These are phyloP conservation scores for Naganishia albida DNA, from an alignment of 1,284 basidiomycete species.

Conservation along the genomic window DNA sequence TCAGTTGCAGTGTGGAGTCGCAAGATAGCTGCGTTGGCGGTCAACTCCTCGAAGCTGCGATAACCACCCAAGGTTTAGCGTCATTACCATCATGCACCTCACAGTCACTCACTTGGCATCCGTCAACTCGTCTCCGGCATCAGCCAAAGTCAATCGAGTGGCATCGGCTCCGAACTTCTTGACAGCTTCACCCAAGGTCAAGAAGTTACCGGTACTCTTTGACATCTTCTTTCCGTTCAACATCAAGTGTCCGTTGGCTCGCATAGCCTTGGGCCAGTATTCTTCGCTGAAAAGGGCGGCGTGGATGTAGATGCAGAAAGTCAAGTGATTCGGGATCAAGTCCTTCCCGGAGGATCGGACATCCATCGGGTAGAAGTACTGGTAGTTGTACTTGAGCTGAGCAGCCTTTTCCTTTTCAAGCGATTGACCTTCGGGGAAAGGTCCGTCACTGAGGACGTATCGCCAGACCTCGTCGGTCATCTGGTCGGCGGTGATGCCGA, in stretches of 20 bases:
- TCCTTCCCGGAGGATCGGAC: constrained; percentile 99
- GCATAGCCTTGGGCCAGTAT: constrained; percentile 89
- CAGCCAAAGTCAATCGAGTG: constrained; percentile 86
- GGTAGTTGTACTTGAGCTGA: constrained; percentile 83
- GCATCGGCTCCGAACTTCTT: constrained; percentile 60
- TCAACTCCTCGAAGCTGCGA: constrained; percentile 94
- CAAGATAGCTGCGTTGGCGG: constrained; percentile 95
- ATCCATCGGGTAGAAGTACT: constrained; percentile 99
- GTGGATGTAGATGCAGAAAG: constrained; percentile 93
- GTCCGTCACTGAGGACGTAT: constrained; percentile 78
- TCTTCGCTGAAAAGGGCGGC: constrained; percentile 90
- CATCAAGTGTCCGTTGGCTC: constrained; percentile 96
- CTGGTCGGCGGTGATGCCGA: constrained; percentile 84
- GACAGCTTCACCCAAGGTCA: constrained; percentile 55
- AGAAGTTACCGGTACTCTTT: constrained; percentile 76
- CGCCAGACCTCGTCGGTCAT: constrained; percentile 99
- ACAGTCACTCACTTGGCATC: constrained; percentile 59
- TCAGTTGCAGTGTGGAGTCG: constrained; percentile 85
- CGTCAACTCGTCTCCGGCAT: constrained; percentile 96
- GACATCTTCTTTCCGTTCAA: constrained; percentile 99
- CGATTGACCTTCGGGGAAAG: constrained; percentile 66
- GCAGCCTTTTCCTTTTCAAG: constrained; percentile 77
- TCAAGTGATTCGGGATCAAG: constrained; percentile 92
- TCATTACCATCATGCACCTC: not conserved
- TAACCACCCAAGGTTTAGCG: not conserved